Conservation (phyloP, 768 basidiomycete genomes). For the Suillus tomentosus region DNA sequence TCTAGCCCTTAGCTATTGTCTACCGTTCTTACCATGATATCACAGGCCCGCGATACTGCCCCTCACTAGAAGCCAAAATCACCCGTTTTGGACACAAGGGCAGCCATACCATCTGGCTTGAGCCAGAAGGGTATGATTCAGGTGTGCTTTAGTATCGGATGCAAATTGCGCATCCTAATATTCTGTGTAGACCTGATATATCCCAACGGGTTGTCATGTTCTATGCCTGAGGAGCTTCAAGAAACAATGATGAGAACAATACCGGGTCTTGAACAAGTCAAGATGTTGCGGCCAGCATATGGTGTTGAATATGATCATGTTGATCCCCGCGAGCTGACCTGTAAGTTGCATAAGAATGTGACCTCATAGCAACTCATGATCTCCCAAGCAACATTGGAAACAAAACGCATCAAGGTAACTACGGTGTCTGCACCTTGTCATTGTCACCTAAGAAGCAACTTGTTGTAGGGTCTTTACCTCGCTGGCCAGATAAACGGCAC, state of each 20-base stretch:
- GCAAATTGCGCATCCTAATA: background rate
- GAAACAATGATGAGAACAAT: constrained; percentile 83
- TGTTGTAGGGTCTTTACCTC: constrained; percentile 71
- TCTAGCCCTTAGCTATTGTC: background rate
- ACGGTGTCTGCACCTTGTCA: background rate
- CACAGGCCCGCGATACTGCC: constrained; percentile 87
- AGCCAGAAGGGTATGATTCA: constrained; percentile 91
- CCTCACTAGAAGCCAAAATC: constrained; percentile 87
- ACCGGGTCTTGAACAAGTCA: constrained; percentile 80
- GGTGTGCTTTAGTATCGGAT: constrained; percentile 42
- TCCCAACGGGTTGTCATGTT: constrained; percentile 88
- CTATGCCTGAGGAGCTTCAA: constrained; percentile 85
- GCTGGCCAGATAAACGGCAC: constrained; percentile 94
- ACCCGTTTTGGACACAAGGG: constrained; percentile 73
- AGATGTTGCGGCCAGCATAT: constrained; percentile 84
- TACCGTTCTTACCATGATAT: background rate
- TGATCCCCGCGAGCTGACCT: constrained; percentile 76
- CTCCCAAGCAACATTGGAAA: constrained; percentile 72
- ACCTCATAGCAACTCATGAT: constrained; percentile 7
- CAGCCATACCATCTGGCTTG: constrained; percentile 81
- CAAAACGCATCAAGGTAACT: constrained; percentile 72
- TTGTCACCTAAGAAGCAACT: background rate
- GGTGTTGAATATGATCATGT: constrained; percentile 93
- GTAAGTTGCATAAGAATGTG: constrained; percentile 44
- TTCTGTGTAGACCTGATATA: constrained; percentile 71